A percentile compares a stretch with the other conserved stretches of the same genome.
Evolutionary conservation across 805 yeast species (phyloP).

Genomic region (Kluyveromyces lactis): DNA sequence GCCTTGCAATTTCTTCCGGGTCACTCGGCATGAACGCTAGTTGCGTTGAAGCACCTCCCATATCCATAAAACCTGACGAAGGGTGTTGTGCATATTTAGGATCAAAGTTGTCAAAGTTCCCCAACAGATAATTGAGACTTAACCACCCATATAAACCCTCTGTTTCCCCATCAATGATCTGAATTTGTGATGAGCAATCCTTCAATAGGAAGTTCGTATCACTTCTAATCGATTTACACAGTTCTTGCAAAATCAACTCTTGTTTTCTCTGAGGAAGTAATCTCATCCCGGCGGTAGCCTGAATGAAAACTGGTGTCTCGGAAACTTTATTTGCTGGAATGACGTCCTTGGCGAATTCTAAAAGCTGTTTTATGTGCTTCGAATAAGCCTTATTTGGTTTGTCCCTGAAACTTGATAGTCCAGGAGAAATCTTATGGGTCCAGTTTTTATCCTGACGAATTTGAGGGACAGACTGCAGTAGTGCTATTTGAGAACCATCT

Average conservation of each 20-base stretch:
- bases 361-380: slow-evolving; percentile 56
- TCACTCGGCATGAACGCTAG: slow-evolving; percentile 83
- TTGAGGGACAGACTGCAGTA: slow-evolving; percentile 55
- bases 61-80: slow-evolving; percentile 94
- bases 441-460: slow-evolving; percentile 57
- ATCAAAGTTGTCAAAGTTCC: slow-evolving; percentile 47
- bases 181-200: slow-evolving; percentile 63
- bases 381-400: slow-evolving; percentile 54
- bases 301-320: slow-evolving; percentile 79
- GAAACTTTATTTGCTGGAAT: slow-evolving; percentile 54
- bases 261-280: slow-evolving; percentile 51
- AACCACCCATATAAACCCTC: slow-evolving; percentile 97
- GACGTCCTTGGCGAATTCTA: slow-evolving; percentile 58
- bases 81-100: slow-evolving; percentile 30
- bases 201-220: slow-evolving; percentile 46
- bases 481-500: slow-evolving; percentile 14
- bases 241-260: slow-evolving; percentile 42
- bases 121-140: slow-evolving; percentile 76
- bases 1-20: slow-evolving; percentile 48
- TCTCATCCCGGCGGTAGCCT: slow-evolving; percentile 97
- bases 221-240: slow-evolving; percentile 49
- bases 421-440: slow-evolving; percentile 72
- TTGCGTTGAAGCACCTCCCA: slow-evolving; percentile 99
- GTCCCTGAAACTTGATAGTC: slow-evolving; percentile 63
- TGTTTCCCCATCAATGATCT: slow-evolving; percentile 86